Evolutionary conservation across 2,329 filamentous ascomycete species (phyloP).

Genomic region (Talaromyces marneffei): DNA sequence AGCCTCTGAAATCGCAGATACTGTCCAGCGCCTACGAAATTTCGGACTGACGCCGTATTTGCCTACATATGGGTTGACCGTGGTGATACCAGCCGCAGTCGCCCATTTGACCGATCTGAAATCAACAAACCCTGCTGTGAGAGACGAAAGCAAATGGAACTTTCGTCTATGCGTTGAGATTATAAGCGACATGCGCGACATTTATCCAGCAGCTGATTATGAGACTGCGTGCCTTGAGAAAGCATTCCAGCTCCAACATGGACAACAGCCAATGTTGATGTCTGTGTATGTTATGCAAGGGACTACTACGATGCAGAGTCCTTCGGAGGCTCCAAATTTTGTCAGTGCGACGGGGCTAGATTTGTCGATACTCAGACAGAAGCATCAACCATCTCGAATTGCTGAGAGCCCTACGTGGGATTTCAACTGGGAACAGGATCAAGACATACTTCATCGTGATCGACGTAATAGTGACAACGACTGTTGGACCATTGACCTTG

Average conservation of each 20-base stretch:
- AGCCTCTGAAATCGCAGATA: constrained; percentile 71
- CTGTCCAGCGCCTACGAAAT: constrained; percentile 66
- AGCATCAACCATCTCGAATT: neutral
- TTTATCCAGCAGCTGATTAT: constrained; percentile 81
- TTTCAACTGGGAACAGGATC: neutral
- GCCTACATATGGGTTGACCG: constrained; percentile 78
- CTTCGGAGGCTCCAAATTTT: neutral
- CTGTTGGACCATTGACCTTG: constrained; percentile 2
- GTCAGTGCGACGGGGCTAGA: neutral
- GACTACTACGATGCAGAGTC: neutral
- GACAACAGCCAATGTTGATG: constrained; percentile 20
- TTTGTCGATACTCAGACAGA: neutral
- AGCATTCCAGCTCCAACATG: constrained; percentile 28
- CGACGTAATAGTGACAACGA: neutral
- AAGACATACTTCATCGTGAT: neutral
- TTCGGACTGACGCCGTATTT: constrained; percentile 67
- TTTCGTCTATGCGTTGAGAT: constrained; percentile 82
- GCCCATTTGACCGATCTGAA: constrained; percentile 85
- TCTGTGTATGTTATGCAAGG: constrained; percentile 29
- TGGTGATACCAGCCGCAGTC: constrained; percentile 79
- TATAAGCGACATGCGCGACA: constrained; percentile 74
- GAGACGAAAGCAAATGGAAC: constrained; percentile 64
- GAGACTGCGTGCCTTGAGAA: constrained; percentile 40
- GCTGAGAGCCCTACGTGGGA: neutral
- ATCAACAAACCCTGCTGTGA: constrained; percentile 62